Percentiles rank a stretch among this genome's conserved stretches.
These are phyloP conservation scores for Balakata baccata DNA, from an alignment of 345 rosid species.

Conservation along the genomic window DNA sequence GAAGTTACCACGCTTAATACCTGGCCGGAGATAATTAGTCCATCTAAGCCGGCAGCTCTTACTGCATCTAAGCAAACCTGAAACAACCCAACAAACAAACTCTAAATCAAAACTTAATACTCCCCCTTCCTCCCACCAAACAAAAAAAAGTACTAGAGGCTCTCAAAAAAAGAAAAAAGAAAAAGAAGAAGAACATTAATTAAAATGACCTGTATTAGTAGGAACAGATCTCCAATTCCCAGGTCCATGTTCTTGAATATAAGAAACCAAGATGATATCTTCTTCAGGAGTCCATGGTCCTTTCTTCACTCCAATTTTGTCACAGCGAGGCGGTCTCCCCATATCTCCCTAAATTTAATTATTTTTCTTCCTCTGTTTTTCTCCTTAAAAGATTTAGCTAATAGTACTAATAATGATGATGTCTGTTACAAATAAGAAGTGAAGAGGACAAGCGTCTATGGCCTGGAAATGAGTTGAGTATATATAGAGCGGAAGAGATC, in stretches of 20 bases:
- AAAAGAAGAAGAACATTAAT: background rate
- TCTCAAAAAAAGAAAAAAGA: too few species aligned
- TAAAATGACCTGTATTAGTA: slow-evolving; percentile 14
- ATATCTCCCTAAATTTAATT: background rate
- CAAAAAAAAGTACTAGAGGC: background rate
- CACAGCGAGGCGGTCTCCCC: slow-evolving; percentile 33
- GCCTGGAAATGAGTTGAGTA: slow-evolving; percentile 4
- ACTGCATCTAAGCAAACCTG: slow-evolving; percentile 22
- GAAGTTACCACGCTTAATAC: slow-evolving; percentile 15
- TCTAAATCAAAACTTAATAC: background rate
- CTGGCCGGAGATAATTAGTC: slow-evolving; percentile 22
- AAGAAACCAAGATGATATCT: slow-evolving; percentile 30
- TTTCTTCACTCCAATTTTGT: slow-evolving; percentile 25
- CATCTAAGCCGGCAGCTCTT: slow-evolving; percentile 20
- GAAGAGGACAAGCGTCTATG: slow-evolving; percentile 26
- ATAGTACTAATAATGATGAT: too few species aligned
- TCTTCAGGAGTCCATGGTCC: slow-evolving; percentile 33
- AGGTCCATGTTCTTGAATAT: slow-evolving; percentile 28
- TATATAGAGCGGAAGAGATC: slow-evolving; percentile 26
- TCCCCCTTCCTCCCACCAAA: too few species aligned
- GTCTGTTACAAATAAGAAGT: background rate
- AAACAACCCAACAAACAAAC: background rate
- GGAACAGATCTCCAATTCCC: slow-evolving; percentile 31
- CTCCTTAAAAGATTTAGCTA: background rate
- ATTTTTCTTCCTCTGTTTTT: background rate